A percentile compares a stretch with the other conserved stretches of the same genome.
Evolutionary conservation across 164 flowering plant genomes (phyloP).

Genomic region (Brasenia schreberi): DNA sequence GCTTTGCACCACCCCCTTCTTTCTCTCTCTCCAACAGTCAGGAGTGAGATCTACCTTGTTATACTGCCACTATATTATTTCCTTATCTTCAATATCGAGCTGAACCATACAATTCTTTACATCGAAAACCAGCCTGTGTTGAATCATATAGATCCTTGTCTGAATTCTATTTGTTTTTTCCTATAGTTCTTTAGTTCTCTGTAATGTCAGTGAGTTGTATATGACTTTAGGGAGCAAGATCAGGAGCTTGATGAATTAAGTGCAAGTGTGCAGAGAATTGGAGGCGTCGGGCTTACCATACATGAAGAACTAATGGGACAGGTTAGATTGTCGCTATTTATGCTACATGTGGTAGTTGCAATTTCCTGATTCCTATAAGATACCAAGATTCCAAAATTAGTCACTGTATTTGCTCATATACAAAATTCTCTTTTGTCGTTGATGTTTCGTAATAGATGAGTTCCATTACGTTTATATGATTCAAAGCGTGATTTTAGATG

Average conservation of each 20-base stretch:
- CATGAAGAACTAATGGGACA: slow-evolving; percentile 95
- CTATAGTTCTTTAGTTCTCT: neutral
- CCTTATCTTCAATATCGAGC: too few species aligned
- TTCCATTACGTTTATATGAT: neutral
- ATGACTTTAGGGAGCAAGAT: slow-evolving; percentile 65
- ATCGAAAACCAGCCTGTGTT: too few species aligned
- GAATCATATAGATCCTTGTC: too few species aligned
- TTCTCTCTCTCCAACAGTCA: too few species aligned
- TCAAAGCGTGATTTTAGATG: neutral
- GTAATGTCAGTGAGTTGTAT: neutral
- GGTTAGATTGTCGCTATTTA: slow-evolving; percentile 20
- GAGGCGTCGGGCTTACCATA: slow-evolving; percentile 89
- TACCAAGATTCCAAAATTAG: neutral
- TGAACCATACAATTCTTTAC: too few species aligned
- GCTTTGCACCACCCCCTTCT: too few species aligned
- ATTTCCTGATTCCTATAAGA: neutral
- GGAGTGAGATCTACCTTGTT: too few species aligned
- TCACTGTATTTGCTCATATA: neutral
- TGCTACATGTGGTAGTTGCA: neutral
- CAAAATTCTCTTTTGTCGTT: neutral
- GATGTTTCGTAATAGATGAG: neutral
- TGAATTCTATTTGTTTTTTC: neutral
- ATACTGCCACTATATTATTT: too few species aligned
- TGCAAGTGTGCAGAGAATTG: slow-evolving; percentile 85
- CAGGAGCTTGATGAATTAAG: slow-evolving; percentile 91